Evolutionary conservation across 1,139 yeast species (phyloP).

Genomic region (Suhomyces taliae): DNA sequence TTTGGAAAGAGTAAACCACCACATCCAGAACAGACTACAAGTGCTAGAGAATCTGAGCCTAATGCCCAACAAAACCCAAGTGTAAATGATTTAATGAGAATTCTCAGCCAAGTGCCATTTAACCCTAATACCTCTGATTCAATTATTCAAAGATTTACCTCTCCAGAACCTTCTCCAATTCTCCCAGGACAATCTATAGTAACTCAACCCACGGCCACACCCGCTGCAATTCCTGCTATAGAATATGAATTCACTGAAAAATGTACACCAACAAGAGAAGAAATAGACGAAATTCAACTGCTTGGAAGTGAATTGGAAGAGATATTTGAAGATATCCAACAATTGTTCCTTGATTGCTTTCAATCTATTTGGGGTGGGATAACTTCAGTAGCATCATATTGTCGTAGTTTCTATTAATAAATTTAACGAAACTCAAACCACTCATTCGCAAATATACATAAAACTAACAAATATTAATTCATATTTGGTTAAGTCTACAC

Average conservation of each 20-base stretch:
- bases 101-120: neutral
- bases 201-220: conserved; percentile 2
- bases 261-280: neutral
- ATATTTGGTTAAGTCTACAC: neutral
- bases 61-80: neutral
- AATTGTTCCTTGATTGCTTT: neutral
- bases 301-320: conserved; percentile 1
- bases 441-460: no score
- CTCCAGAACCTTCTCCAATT: neutral
- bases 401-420: neutral
- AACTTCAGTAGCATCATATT: neutral
- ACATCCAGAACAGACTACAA: no score
- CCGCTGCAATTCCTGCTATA: conserved; percentile 1
- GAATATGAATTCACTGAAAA: neutral
- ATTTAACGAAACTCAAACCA: neutral
- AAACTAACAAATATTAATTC: no score
- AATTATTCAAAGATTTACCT: neutral
- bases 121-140: conserved; percentile 13
- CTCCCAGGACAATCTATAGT: neutral
- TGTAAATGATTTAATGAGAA: neutral
- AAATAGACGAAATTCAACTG: conserved; percentile 2
- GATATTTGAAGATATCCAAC: neutral
- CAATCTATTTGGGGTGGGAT: neutral
- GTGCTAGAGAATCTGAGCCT: no score
- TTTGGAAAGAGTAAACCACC: neutral